Evolutionary conservation across 495 filamentous ascomycete species (phyloP).

Genomic region (Xylaria curta): DNA sequence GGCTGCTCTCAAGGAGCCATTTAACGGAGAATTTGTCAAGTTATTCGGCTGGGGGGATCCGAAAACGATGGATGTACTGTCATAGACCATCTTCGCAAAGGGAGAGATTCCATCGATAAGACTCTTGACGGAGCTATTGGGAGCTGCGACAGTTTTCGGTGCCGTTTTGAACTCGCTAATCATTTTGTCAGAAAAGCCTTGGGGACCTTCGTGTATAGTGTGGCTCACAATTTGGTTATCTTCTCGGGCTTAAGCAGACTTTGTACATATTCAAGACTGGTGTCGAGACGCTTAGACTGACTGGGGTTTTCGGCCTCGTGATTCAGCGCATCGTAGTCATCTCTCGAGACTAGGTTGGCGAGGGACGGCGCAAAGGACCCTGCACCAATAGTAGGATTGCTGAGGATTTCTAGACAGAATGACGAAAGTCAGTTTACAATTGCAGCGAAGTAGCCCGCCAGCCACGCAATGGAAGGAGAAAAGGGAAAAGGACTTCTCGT

Average conservation of each 20-base stretch:
- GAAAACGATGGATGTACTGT: conserved; percentile 46
- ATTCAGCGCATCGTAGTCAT: conserved; percentile 58
- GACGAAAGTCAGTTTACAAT: conserved; percentile 24
- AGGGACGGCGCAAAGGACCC: conserved; percentile 55
- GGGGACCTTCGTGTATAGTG: conserved; percentile 1
- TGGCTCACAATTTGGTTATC: conserved; percentile 74
- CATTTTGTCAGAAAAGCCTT: conserved; percentile 28
- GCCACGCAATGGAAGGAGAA: neutral
- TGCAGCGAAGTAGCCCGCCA: neutral
- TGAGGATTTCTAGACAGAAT: conserved; percentile 64
- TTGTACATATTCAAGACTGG: conserved; percentile 68
- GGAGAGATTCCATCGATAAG: conserved; percentile 46
- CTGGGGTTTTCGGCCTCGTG: conserved; percentile 51
- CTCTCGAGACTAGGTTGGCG: conserved; percentile 50
- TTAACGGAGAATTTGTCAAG: conserved; percentile 24
- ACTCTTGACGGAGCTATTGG: conserved; percentile 28
- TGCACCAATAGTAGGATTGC: conserved; percentile 66
- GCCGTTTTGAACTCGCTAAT: conserved; percentile 72
- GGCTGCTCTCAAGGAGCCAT: conserved; percentile 32
- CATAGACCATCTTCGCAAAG: conserved; percentile 53
- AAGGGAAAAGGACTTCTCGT: neutral
- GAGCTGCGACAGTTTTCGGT: conserved; percentile 32
- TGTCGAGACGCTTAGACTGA: conserved; percentile 50
- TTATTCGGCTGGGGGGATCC: conserved; percentile 43
- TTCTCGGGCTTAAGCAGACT: conserved; percentile 70